Conservation (phyloP, 306 rosid genomes). For the Alnus rubra region DNA sequence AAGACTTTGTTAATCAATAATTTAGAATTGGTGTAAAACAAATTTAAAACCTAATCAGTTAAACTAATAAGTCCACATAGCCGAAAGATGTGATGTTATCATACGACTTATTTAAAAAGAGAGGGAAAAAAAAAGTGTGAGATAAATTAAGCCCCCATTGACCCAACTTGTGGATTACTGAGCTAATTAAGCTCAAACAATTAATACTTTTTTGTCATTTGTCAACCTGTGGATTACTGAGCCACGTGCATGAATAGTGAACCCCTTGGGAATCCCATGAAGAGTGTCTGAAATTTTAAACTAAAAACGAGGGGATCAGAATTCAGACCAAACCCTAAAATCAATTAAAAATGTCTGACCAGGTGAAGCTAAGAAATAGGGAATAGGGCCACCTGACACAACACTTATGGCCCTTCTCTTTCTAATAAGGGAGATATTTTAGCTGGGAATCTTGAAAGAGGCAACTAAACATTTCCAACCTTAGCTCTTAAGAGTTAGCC, state of each 20-base stretch:
- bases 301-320: constrained; percentile 4
- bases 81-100: no score
- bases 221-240: neutral
- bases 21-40: no score
- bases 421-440: no score
- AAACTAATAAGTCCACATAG: no score
- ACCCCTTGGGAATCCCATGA: constrained; percentile 34
- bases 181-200: neutral
- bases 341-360: neutral
- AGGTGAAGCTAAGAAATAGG: neutral
- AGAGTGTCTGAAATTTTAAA: constrained; percentile 3
- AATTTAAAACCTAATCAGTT: no score
- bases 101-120: no score
- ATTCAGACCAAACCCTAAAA: neutral
- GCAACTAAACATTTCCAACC: no score
- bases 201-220: neutral
- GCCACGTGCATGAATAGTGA: constrained; percentile 23
- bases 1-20: no score
- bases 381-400: constrained; percentile 22
- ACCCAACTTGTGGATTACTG: neutral
- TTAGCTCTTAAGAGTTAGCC: no score
- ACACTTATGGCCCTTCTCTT: neutral
- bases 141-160: neutral
- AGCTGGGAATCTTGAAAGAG: no score
- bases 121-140: no score